Conservation (phyloP, 2,329 filamentous ascomycete genomes). For the Anthostomella pinea region DNA sequence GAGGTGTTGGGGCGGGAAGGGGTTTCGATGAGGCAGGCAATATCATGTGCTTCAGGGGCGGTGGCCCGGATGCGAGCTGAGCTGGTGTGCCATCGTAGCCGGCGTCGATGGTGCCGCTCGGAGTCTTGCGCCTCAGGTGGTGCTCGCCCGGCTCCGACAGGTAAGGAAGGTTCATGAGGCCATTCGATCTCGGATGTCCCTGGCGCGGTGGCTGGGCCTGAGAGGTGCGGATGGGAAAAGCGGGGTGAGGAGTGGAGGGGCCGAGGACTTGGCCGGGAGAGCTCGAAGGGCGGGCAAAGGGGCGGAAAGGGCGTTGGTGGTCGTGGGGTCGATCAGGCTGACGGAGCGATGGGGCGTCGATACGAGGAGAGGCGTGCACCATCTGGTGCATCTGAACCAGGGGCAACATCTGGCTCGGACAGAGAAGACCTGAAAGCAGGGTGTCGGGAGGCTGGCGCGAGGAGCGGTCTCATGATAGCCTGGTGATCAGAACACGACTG, state of each 20-base stretch:
- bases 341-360: constrained; percentile 35
- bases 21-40: constrained; percentile 54
- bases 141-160: constrained; percentile 56
- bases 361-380: constrained; percentile 44
- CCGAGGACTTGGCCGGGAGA: constrained; percentile 10
- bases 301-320: constrained; percentile 13
- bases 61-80: constrained; percentile 69
- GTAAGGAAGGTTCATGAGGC: constrained; percentile 24
- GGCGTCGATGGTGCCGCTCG: constrained; percentile 86
- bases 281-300: constrained; percentile 9
- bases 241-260: constrained; percentile 25
- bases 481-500: constrained; percentile 42
- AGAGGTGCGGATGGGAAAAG: constrained; percentile 37
- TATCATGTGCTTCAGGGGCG: constrained; percentile 79
- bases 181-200: constrained; percentile 28
- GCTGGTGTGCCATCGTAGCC: constrained; percentile 84
- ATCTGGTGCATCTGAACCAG: constrained; percentile 50
- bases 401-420: constrained; percentile 42
- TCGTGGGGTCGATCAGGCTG: constrained; percentile 26
- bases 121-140: constrained; percentile 85
- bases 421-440: constrained; percentile 21
- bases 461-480: constrained; percentile 39
- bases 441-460: constrained; percentile 26
- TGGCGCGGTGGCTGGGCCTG: constrained; percentile 33
- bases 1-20: constrained; percentile 30